Evolutionary conservation across 306 rosid genomes (phyloP).

Genomic region (Malus orientalis): DNA sequence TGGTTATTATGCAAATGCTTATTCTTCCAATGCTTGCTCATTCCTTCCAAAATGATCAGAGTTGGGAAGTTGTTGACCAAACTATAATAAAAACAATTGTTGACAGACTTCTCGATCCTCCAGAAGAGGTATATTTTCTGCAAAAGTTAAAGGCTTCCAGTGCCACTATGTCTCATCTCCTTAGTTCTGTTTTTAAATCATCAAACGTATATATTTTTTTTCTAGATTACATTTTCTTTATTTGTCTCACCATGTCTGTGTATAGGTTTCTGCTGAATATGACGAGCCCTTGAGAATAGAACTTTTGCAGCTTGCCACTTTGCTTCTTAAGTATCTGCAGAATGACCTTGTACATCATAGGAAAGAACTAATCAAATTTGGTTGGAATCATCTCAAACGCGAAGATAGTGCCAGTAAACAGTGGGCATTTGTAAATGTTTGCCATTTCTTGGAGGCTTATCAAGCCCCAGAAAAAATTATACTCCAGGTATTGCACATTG

Average conservation of each 20-base stretch:
- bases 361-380: constrained; percentile 96
- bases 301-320: constrained; percentile 91
- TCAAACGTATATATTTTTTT: background rate
- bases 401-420: constrained; percentile 99
- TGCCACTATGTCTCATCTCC: background rate
- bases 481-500: constrained; percentile 58
- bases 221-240: background rate
- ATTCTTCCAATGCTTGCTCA: constrained; percentile 99
- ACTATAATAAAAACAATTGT: constrained; percentile 79
- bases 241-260: background rate
- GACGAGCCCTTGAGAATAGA: constrained; percentile 95
- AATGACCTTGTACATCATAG: constrained; percentile 94
- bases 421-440: constrained; percentile 99
- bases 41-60: constrained; percentile 91
- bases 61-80: constrained; percentile 98
- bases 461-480: constrained; percentile 99
- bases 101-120: constrained; percentile 99
- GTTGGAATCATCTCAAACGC: constrained; percentile 99
- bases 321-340: constrained; percentile 96
- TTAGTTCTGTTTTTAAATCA: background rate
- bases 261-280: constrained; percentile 94
- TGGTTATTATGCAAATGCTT: constrained; percentile 96
- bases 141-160: background rate
- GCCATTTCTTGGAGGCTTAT: constrained; percentile 98
- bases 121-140: constrained; percentile 64